phyloP scores from a whole-genome alignment of 2,329 filamentous ascomycete genomes.

The Amauroascus niger region DNA sequence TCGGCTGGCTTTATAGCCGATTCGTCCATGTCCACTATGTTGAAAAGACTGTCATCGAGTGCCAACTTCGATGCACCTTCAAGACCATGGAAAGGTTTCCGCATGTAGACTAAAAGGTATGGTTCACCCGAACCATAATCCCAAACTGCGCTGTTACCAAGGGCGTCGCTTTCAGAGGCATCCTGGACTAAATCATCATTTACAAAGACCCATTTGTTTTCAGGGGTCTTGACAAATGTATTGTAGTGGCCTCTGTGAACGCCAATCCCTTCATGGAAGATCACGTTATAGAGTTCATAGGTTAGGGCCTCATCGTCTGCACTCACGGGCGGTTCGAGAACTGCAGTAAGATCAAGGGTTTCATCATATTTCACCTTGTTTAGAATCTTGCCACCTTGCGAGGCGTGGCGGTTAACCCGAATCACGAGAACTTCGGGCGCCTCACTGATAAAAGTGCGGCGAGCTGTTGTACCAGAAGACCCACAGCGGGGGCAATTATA shows the following conservation, averaged over 20 bases:
- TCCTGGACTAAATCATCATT: conserved; percentile 1
- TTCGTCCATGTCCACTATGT: neutral
- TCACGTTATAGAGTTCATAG: conserved; percentile 12
- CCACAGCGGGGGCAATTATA: conserved; percentile 7
- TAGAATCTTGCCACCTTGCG: neutral
- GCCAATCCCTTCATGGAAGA: conserved; percentile 7
- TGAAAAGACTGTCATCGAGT: conserved; percentile 1
- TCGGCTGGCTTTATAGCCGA: neutral
- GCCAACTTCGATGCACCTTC: neutral
- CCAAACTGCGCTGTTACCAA: neutral
- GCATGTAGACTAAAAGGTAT: conserved; percentile 13
- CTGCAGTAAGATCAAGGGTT: conserved; percentile 13
- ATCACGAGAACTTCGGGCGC: conserved; percentile 16
- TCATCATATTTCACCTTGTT: conserved; percentile 12
- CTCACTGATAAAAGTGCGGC: conserved; percentile 11
- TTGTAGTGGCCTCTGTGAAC: conserved; percentile 13
- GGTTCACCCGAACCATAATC: neutral
- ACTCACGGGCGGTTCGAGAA: conserved; percentile 1
- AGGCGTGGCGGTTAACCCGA: conserved; percentile 11
- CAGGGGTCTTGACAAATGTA: conserved; percentile 11
- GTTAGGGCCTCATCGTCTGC: neutral
- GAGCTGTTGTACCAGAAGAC: neutral
- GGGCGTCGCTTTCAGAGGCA: neutral
- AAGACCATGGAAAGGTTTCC: neutral
- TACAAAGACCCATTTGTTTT: conserved; percentile 10